Evolutionary conservation across 345 rosid genomes (phyloP), one percentile per base, ranked within the genome.

Genomic region (Microthlaspi erraticum): DNA sequence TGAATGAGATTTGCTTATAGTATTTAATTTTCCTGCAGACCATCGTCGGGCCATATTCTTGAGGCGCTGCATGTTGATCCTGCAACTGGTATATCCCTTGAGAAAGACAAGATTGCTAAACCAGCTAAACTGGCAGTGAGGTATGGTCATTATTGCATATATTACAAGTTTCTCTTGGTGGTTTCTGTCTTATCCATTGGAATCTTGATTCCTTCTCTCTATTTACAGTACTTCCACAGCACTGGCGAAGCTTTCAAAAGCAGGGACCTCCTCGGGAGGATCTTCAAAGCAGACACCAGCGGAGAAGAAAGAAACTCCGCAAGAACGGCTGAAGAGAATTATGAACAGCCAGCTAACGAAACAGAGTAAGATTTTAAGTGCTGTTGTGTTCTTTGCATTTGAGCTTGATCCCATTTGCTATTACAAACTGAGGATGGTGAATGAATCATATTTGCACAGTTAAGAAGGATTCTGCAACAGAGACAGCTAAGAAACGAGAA

Each of bases 41-140:
- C 86, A 72, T 80, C 89, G 56, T 79, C 88, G 36, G 90, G 91
- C 80, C 82, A 34, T 62, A 92, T 95, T 72, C 98, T 95, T 59
- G 99, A 92, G 83, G 99, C 99, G 34, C 77, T 95, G 75, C 93
- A 94, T 81, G 86, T 91, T 70, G 98, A 94, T 80, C 99, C 99
- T 73, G 99, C 98, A 38, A 86, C 98, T 71, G 98, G 96, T 79
- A 81, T 88, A 39, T 82, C 96, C 33, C 81, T 86, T 62, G 98
- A 90, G 48, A 91, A 86, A 78, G 96, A 89, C 61, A 94, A 88
- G 78, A 69, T 58, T 66, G 16, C 48, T 26, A 84, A 84, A 78
- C 72, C 70, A 17, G 63, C 73, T 55, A 91, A 86, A 79, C 86
- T 87, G 53, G 57, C 70, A 42, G 83, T 66, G 60, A 91, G 95